phyloP scores from a whole-genome alignment of 345 rosid species.

The Erysimum cheiranthoides region DNA sequence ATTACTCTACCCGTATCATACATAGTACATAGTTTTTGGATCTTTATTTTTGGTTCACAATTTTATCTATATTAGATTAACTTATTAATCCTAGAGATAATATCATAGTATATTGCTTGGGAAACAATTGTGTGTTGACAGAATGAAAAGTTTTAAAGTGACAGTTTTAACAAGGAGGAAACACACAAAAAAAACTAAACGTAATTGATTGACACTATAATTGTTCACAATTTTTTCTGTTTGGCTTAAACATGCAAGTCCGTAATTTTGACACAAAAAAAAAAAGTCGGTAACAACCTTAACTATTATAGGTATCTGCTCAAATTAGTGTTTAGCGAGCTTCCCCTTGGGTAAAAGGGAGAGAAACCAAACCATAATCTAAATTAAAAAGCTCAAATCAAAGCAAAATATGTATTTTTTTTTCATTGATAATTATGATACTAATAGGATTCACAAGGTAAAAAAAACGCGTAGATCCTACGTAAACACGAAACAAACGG shows the following conservation, averaged over 20 bases:
- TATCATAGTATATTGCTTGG: too few relatives aligned
- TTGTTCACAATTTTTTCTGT: too few relatives aligned
- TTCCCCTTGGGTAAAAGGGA: too few relatives aligned
- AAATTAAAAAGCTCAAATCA: not conserved
- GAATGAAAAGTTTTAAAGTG: too few relatives aligned
- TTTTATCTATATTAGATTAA: too few relatives aligned
- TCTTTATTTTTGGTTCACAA: too few relatives aligned
- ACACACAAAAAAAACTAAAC: not conserved
- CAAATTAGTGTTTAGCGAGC: not conserved
- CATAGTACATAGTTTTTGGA: not conserved
- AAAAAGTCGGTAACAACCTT: not conserved
- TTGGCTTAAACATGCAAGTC: not conserved
- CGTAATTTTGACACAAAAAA: not conserved
- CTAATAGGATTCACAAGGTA: constrained; percentile 37
- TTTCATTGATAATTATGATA: constrained; percentile 7
- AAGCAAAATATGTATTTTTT: not conserved
- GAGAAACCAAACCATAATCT: not conserved
- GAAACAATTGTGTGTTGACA: too few relatives aligned
- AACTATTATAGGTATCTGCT: not conserved
- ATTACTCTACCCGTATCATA: not conserved
- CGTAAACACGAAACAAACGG: constrained; percentile 27
- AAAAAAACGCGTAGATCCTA: constrained; percentile 38
- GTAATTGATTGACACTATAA: not conserved
- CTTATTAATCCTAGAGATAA: too few relatives aligned
- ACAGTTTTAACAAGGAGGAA: too few relatives aligned